Evolutionary conservation across 1,284 basidiomycete genomes (phyloP), one percentile per base, ranked within the genome.

Genomic region (Farysia itapuensis): DNA sequence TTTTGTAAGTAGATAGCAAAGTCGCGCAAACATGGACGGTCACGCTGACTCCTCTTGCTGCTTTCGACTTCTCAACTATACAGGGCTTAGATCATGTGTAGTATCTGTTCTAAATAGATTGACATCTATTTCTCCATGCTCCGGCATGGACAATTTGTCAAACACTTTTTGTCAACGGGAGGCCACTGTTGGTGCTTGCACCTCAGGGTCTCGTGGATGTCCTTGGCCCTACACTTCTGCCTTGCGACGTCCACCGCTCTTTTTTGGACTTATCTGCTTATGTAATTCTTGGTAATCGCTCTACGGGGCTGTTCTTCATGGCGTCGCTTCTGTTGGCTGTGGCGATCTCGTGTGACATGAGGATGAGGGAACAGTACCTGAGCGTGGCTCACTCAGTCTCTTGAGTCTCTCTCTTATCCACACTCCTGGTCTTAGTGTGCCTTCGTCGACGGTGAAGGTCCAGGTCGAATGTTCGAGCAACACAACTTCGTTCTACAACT

Each of bases 71-170:
- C 26, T 23, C 23, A 15, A 40, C 21, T 44, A 38, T 36, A 61
- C 58, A 61, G 58, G 63, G 63, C 63, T 65, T 58, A 56, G 63
- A 66, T 66, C 63, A 66, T 58, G 63, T 66, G 63, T 66, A 66
- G 63, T 66, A 66, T 66, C 63, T 66, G 63, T 66, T 66, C 63
- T 66, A 53, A 61, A 60, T 61, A 66, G 58, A 57, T 66, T 66
- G 58, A 61, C 52, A 54, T 57, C 59, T 63, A 63, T 66, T 61
- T 66, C 31, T 50, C 43, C 42, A 45, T 41, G 43, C 63, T 66
- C 58, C 63, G 53, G 57, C 50, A 48, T 42, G 43, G 48, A 52
- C 15, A 44, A 41, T 53, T 58, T 53, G 49, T 66, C 52, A 57
- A 50, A 43, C 43, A 57, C 58, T 57, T 66, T 66, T 66, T 61